Evolutionary conservation across 768 basidiomycete species (phyloP).

Genomic region (Cantharellus cinnabarinus): DNA sequence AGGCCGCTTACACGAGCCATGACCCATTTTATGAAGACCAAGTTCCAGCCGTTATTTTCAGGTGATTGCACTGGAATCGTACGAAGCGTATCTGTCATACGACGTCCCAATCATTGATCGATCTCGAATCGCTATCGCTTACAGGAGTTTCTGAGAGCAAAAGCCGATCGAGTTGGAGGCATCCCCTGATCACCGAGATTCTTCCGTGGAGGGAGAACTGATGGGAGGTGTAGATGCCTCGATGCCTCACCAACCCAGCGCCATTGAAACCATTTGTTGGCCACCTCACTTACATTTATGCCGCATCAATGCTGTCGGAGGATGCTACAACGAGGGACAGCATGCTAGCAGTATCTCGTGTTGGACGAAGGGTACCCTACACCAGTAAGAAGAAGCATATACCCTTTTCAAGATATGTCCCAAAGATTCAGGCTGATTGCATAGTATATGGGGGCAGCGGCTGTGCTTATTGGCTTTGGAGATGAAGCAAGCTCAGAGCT

Average conservation of each 20-base stretch:
- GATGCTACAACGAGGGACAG: neutral
- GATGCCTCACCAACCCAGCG: neutral
- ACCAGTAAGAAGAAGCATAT: slow-evolving; percentile 7
- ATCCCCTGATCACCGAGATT: slow-evolving; percentile 4
- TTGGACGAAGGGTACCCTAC: slow-evolving; percentile 8
- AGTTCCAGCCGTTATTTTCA: no score
- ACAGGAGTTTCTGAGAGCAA: slow-evolving; percentile 4
- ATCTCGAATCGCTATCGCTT: slow-evolving; percentile 2
- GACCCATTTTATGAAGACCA: no score
- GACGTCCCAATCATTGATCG: neutral
- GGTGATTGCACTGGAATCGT: no score
- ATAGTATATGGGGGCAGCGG: neutral
- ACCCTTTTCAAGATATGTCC: slow-evolving; percentile 7
- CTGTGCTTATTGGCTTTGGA: no score
- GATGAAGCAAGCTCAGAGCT: no score
- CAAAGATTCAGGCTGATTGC: slow-evolving; percentile 7
- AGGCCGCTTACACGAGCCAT: no score
- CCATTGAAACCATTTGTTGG: neutral
- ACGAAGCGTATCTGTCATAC: no score
- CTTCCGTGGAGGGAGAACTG: slow-evolving; percentile 7
- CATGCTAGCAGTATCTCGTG: slow-evolving; percentile 7
- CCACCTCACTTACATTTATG: neutral
- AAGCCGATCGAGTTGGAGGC: slow-evolving; percentile 5
- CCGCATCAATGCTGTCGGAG: slow-evolving; percentile 10
- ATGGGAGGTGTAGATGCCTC: neutral